Base-by-base conservation (phyloP, 2,329 filamentous ascomycete species). In the Nigrospora sphaerica region DNA sequence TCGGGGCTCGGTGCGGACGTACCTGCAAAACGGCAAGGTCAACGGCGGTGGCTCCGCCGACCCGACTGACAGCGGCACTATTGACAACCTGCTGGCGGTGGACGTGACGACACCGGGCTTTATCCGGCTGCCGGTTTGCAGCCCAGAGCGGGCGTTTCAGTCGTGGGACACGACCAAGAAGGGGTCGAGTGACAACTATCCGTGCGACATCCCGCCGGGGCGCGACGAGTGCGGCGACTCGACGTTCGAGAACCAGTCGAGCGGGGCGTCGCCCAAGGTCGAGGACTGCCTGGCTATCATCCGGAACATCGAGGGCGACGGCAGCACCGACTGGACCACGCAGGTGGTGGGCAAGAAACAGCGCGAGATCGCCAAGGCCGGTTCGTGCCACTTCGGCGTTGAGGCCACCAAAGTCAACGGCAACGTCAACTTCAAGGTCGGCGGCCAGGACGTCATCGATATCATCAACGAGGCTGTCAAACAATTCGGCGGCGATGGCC, bases 51-150 rank as follows among this genome's bases (percentile, higher is more conserved):
- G 34, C 14, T 6, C 42, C 9, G 49, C 53, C 1, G 61, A 65
- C 46, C 52, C 55, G 2, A 45, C 42, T 18, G 39, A 62, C 57
- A 6, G 46, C 37, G 44, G 18, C 32, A 55, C 57, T 31, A 19
- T 58, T 12, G n/a, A 50, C 11, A 44, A 55, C 28, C 54, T 68
- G 13, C 13, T 57, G 19, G 45, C 9, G 1, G 9, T 23, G 3
- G 37, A 57, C 28, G 45, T 68, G 37, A 64, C 58, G 6, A 63
- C 59, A 0, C 60, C 65, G 1, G 67, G 67, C 2, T 62, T 61
- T 48, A 57, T 69, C 35, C 57, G 54, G 7, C 54, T 70, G 2
- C 68, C 67, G 32, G 63, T 71, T 13, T 70, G 67, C 56, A 60
- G 56, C 44, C 47, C 60, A 33, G 57, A 62, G 11, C 50, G 52